Evolutionary conservation across 306 rosid genomes (phyloP).

Genomic region (Rosa multiflora): DNA sequence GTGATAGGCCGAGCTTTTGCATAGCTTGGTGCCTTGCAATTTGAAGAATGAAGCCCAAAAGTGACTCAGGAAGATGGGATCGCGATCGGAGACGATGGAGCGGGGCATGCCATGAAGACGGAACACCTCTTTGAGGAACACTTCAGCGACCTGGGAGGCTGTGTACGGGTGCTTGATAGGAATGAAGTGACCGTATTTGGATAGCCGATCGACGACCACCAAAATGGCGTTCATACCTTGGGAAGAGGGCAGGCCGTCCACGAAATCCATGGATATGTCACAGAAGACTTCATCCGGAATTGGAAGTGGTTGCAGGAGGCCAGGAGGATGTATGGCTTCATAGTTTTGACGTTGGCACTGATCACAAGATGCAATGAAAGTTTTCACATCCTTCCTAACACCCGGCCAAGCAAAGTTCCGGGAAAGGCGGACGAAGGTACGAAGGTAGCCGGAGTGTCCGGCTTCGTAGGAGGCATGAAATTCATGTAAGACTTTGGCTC

Average conservation of each 20-base stretch:
- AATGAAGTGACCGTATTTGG: no score
- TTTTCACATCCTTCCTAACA: neutral
- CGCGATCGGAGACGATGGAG: neutral
- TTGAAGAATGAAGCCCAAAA: neutral
- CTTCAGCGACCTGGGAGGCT: no score
- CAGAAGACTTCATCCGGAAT: no score
- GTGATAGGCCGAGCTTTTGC: neutral
- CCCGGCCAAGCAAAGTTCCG: neutral
- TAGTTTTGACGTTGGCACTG: neutral
- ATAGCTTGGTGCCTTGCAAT: neutral
- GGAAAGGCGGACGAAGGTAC: neutral
- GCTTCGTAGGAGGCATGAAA: neutral
- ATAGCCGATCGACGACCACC: neutral
- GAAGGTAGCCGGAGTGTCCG: neutral
- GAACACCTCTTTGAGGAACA: neutral
- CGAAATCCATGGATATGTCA: no score
- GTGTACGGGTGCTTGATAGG: no score
- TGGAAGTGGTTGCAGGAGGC: fast-evolving
- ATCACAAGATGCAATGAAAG: neutral
- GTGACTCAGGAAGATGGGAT: neutral
- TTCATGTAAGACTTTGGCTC: fast-evolving
- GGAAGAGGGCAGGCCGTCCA: fast-evolving
- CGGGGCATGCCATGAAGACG: neutral
- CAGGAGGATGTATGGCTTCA: neutral
- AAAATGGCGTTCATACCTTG: neutral